phyloP scores from a whole-genome alignment of 305 asterid species.

The Fraxinus paxiana region DNA sequence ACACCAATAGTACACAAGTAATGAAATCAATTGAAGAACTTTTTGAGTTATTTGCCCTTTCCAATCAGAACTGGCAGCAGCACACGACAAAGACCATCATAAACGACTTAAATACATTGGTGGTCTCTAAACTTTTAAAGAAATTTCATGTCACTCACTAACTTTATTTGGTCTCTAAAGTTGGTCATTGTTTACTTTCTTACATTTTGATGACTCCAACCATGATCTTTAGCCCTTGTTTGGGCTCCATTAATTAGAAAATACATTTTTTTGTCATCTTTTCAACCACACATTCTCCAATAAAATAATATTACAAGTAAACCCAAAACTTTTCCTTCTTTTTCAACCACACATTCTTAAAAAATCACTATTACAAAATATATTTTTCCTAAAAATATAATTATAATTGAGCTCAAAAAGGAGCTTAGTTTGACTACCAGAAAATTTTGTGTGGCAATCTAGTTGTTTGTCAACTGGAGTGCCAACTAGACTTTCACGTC shows the following conservation, averaged over 20 bases:
- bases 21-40: background rate
- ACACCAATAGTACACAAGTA: background rate
- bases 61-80: background rate
- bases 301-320: background rate
- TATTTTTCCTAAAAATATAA: background rate
- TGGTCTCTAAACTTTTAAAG: background rate
- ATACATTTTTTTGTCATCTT: background rate
- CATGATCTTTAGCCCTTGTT: background rate
- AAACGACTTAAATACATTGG: background rate
- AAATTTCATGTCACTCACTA: background rate
- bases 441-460: background rate
- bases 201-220: background rate
- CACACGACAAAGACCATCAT: background rate
- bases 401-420: background rate
- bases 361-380: background rate
- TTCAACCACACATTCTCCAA: background rate
- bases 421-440: background rate
- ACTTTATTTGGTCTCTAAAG: background rate
- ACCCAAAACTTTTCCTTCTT: background rate
- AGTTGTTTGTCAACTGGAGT: background rate
- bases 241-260: background rate
- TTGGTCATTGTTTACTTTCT: background rate
- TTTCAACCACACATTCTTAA: background rate
- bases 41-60: background rate
- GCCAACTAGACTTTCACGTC: background rate